Conservation (phyloP, 2,329 filamentous ascomycete species). For the Chalaropsis thielavioides region DNA sequence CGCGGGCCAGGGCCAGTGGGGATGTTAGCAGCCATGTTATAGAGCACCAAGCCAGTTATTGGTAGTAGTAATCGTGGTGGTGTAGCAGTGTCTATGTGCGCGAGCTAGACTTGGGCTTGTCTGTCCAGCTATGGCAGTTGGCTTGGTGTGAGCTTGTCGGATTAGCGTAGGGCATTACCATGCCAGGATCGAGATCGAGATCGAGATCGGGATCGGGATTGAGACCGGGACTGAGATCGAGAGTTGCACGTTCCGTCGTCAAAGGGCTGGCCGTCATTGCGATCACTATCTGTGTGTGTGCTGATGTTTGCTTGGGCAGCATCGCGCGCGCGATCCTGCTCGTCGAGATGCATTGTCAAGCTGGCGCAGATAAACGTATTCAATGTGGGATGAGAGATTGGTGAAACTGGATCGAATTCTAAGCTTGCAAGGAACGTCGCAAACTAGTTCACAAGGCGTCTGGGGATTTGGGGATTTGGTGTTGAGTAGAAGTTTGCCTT, state of each 20-base stretch:
- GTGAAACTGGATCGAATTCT: neutral
- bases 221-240: constrained; percentile 13
- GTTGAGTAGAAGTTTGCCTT: neutral
- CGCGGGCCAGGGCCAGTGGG: constrained; percentile 27
- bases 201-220: neutral
- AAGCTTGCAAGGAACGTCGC: neutral
- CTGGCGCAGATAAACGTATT: neutral
- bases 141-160: constrained; percentile 17
- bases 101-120: constrained; percentile 3
- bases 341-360: neutral
- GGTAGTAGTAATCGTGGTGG: neutral
- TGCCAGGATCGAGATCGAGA: constrained; percentile 32
- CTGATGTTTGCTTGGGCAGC: constrained; percentile 11
- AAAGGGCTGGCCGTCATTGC: constrained; percentile 2
- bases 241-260: constrained; percentile 18
- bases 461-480: neutral
- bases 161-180: constrained; percentile 28
- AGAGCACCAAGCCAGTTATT: constrained; percentile 11
- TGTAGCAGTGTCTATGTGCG: neutral
- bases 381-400: neutral
- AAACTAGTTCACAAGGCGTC: neutral
- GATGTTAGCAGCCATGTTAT: constrained; percentile 29
- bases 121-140: constrained; percentile 2
- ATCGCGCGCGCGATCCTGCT: constrained; percentile 19
- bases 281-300: neutral